Evolutionary conservation across 805 yeast species (phyloP).

Genomic region (Yarrowia divulgata): DNA sequence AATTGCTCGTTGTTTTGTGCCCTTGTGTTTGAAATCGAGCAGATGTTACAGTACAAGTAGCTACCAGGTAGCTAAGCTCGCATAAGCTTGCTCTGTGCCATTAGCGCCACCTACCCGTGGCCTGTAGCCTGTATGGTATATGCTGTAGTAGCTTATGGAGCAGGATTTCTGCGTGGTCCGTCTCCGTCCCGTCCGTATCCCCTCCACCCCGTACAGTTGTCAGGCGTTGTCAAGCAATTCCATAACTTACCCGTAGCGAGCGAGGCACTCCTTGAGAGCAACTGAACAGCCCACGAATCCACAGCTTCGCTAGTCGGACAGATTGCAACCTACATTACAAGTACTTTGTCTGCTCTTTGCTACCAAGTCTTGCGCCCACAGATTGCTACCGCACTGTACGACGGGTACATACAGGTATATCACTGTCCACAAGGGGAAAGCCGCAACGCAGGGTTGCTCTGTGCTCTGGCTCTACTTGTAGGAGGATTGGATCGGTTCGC

Average conservation of each 20-base stretch:
- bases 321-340: background rate
- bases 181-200: background rate
- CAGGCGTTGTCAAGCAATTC: conserved; percentile 1
- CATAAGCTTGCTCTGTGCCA: background rate
- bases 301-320: background rate
- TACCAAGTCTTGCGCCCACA: background rate
- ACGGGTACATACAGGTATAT: too few relatives aligned
- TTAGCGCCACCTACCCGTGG: conserved; percentile 5
- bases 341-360: background rate
- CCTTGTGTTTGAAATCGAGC: background rate
- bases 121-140: background rate
- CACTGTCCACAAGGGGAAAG: background rate
- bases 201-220: background rate
- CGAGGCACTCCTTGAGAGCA: background rate
- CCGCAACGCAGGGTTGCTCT: background rate
- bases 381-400: background rate
- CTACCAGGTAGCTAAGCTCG: too few relatives aligned
- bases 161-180: background rate
- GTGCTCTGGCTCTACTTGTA: background rate
- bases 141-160: background rate
- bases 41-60: too few relatives aligned
- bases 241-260: background rate
- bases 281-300: background rate
- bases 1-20: background rate
- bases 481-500: background rate